A percentile compares a stretch with the other conserved stretches of the same genome.
Evolutionary conservation across 345 rosid genomes (phyloP).

Genomic region (Nasturtium officinale): DNA sequence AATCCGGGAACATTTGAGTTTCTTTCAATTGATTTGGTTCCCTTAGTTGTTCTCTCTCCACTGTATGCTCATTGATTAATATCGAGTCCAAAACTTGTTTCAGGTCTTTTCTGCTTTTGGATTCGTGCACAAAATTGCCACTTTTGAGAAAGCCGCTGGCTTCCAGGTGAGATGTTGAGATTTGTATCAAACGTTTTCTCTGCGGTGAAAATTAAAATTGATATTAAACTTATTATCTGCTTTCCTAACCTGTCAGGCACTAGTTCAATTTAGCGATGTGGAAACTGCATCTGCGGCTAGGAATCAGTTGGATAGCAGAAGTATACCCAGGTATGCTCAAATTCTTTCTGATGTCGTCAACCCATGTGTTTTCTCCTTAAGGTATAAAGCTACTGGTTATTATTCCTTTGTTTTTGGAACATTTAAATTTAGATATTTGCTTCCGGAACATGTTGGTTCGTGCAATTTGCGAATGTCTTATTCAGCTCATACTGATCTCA

Average conservation of each 20-base stretch:
- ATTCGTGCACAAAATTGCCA: slow-evolving; percentile 94
- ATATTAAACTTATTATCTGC: slow-evolving; percentile 27
- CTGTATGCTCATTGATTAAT: slow-evolving; percentile 25
- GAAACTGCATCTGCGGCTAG: slow-evolving; percentile 88
- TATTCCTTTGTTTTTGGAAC: slow-evolving; percentile 10
- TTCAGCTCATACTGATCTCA: slow-evolving; percentile 95
- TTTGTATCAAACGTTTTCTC: slow-evolving; percentile 14
- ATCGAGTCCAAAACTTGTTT: slow-evolving; percentile 39
- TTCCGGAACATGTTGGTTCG: slow-evolving; percentile 75
- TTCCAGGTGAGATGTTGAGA: slow-evolving; percentile 69
- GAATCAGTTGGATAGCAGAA: slow-evolving; percentile 91
- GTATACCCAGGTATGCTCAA: slow-evolving; percentile 72
- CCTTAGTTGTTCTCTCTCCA: slow-evolving; percentile 9
- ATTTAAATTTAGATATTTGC: slow-evolving; percentile 66
- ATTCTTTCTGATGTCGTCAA: slow-evolving; percentile 17
- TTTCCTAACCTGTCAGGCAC: slow-evolving; percentile 58
- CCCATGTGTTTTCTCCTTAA: not conserved
- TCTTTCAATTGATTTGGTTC: slow-evolving; percentile 29
- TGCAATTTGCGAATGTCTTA: slow-evolving; percentile 87
- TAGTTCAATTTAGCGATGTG: slow-evolving; percentile 88
- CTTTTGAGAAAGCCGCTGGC: slow-evolving; percentile 96
- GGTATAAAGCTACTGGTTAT: slow-evolving; percentile 16
- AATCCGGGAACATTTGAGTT: slow-evolving; percentile 36
- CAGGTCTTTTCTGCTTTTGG: slow-evolving; percentile 99
- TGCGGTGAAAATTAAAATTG: not conserved